A percentile compares a stretch with the other conserved stretches of the same genome.
Evolutionary conservation across 2,329 filamentous ascomycete species (phyloP).

Genomic region (Metarhizium rileyi): DNA sequence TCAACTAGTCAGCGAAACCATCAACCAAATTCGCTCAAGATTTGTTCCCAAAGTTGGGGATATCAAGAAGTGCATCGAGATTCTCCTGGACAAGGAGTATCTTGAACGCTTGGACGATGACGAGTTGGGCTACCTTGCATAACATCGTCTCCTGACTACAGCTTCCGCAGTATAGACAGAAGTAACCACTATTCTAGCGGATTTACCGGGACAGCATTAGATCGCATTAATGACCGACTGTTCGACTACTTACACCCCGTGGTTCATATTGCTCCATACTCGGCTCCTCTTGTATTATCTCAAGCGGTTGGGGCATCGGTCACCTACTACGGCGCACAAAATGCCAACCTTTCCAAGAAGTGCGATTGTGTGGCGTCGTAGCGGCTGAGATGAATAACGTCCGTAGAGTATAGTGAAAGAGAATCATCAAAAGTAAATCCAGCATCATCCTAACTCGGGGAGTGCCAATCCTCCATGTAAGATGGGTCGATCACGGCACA

Average conservation of each 20-base stretch:
- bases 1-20: conserved; percentile 88
- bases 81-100: conserved; percentile 97
- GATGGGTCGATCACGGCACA: background rate
- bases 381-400: background rate
- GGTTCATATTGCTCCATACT: background rate
- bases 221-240: background rate
- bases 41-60: conserved; percentile 90
- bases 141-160: conserved; percentile 21
- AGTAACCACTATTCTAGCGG: background rate
- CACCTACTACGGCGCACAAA: background rate
- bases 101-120: conserved; percentile 91
- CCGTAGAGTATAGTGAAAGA: background rate
- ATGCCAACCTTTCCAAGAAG: background rate
- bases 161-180: background rate
- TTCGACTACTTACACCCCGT: background rate
- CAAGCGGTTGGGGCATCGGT: background rate
- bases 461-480: background rate
- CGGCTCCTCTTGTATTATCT: background rate
- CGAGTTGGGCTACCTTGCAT: conserved; percentile 89
- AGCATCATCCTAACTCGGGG: background rate
- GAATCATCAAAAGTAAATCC: background rate
- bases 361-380: background rate
- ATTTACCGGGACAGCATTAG: background rate
- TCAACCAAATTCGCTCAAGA: conserved; percentile 84
- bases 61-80: conserved; percentile 99